phyloP scores from a whole-genome alignment of 345 rosid genomes.

The Clarkia xantiana region DNA sequence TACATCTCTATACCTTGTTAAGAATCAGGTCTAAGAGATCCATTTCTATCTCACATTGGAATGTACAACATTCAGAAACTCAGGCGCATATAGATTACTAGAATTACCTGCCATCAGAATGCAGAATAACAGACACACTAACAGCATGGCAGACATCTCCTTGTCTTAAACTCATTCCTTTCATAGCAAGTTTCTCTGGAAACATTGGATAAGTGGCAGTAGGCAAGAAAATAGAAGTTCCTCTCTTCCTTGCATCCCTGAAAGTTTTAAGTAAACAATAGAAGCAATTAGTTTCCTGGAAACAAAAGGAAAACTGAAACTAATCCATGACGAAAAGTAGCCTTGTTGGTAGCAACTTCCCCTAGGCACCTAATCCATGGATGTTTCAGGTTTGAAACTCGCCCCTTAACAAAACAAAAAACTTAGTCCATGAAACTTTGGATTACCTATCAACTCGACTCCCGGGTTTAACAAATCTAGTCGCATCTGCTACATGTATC shows the following conservation, averaged over 20 bases:
- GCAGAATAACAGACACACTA: slow-evolving; percentile 66
- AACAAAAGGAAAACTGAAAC: not conserved
- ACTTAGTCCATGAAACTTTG: slow-evolving; percentile 5
- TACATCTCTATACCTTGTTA: no score
- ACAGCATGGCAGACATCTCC: slow-evolving; percentile 84
- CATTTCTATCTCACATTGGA: no score
- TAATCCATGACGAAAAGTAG: not conserved
- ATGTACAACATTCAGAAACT: not conserved
- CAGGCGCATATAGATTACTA: not conserved
- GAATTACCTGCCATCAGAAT: slow-evolving; percentile 75
- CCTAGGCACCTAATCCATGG: no score
- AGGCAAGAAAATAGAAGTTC: slow-evolving; percentile 91
- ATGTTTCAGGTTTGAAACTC: no score
- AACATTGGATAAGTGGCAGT: slow-evolving; percentile 93
- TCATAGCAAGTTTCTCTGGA: slow-evolving; percentile 94
- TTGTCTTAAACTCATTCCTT: slow-evolving; percentile 95
- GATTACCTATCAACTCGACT: slow-evolving; percentile 63
- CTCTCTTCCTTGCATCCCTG: slow-evolving; percentile 86
- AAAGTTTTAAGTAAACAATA: slow-evolving; percentile 7
- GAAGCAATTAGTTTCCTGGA: not conserved
- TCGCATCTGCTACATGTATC: slow-evolving; percentile 94
- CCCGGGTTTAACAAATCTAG: slow-evolving; percentile 63
- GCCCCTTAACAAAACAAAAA: not conserved
- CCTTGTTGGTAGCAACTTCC: no score
- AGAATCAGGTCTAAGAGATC: no score